phyloP scores from a whole-genome alignment of 345 rosid species.

The Dovyalis caffra region DNA sequence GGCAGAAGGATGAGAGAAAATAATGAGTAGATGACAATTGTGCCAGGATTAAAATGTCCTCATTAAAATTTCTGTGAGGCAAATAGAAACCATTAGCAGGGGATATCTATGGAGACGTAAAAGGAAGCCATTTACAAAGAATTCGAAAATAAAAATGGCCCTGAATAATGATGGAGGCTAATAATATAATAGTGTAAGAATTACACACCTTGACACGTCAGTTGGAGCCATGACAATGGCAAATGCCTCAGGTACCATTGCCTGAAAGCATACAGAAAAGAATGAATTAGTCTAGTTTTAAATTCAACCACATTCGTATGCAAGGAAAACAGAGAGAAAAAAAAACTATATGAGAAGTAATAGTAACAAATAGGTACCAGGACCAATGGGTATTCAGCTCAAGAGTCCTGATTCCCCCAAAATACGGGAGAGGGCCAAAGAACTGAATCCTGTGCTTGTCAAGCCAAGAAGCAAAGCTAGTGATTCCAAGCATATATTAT shows the following conservation, averaged over 20 bases:
- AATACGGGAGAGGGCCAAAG: too few relatives aligned
- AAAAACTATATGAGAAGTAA: neutral
- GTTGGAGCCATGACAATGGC: constrained; percentile 94
- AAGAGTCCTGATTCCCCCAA: too few relatives aligned
- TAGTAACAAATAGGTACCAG: neutral
- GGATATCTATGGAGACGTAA: neutral
- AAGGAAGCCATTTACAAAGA: neutral
- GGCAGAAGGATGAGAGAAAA: too few relatives aligned
- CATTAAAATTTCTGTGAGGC: neutral
- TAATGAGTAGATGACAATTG: too few relatives aligned
- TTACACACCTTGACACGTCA: constrained; percentile 60
- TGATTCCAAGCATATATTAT: neutral
- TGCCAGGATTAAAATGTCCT: too few relatives aligned
- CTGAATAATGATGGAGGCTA: neutral
- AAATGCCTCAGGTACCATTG: constrained; percentile 88
- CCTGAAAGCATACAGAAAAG: constrained; percentile 36
- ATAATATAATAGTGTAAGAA: neutral
- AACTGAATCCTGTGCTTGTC: too few relatives aligned
- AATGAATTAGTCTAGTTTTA: neutral
- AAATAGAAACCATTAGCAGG: neutral
- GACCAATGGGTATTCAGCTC: neutral
- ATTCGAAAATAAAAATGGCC: neutral
- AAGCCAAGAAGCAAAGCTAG: too few relatives aligned
- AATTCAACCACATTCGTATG: neutral
- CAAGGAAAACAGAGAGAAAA: neutral